Base-by-base conservation (phyloP, 306 rosid genomes). In the Cucumis melo region DNA sequence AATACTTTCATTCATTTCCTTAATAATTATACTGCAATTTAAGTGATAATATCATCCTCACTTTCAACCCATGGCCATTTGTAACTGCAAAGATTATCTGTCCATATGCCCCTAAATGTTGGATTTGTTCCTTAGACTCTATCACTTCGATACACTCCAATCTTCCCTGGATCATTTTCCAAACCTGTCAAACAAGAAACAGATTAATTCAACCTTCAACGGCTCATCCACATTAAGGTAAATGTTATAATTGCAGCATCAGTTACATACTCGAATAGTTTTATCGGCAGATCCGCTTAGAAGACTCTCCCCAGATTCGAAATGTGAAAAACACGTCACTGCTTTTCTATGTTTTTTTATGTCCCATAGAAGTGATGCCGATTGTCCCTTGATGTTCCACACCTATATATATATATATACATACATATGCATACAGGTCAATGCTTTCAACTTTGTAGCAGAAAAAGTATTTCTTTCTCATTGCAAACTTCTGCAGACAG, bases 361-460 rank as follows among this genome's bases (percentile, higher is more conserved):
- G 85, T 91, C 88, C 96, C 91, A 86, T 21, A 91, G 83, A 79
- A 91, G 92, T 58, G 86, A 79, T 70, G 91, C 92, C 10, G 93
- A 84, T 74, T 89, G 89, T 15, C 96, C 91, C 75, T 83, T 85
- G 84, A 86, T 86, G 81, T 89, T 90, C 96, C 96, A 91, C 3
- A 89, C 93, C 96, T 91, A 67, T 66, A 44, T 53, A 60, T 14
- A 27, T 27, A 27, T 1, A 1, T 27, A 1, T 27, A 2, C 2
- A 2, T 27, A 65, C 2, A 2, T 27, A 65, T 62, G 78, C 66
- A 27, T 74, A 82, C 76, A 77, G 32, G 70, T 55, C 41, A 39
- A 39, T 48, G 55, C 44, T 78, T 80, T 79, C 55, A 44, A 78
- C 19, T 55, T 38, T 23, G 44, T 34, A 8, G 34, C 36, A 42